Percentiles rank a stretch among this genome's conserved stretches.
These are phyloP conservation scores for Begonia masoniana DNA, from an alignment of 306 rosid species.

Conservation along the genomic window DNA sequence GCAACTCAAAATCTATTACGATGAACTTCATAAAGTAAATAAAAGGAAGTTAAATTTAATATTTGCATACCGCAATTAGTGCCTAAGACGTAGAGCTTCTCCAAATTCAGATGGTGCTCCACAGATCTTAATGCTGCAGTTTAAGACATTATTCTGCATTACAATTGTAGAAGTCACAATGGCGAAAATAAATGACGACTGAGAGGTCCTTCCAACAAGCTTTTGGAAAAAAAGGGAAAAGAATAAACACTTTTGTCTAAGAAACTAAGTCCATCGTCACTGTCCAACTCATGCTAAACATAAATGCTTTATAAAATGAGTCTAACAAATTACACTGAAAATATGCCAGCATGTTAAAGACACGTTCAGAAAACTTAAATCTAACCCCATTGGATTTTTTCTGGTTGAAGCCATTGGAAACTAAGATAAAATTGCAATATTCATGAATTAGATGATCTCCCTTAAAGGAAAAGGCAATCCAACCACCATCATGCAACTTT, in stretches of 20 bases:
- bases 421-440: too few species aligned
- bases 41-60: not conserved
- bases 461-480: too few species aligned
- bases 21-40: not conserved
- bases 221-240: too few species aligned
- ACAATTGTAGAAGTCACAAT: conserved; percentile 69
- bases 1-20: not conserved
- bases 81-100: conserved; percentile 91
- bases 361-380: not conserved
- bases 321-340: too few species aligned
- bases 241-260: too few species aligned
- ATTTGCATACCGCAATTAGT: conserved; percentile 79
- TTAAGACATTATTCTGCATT: conserved; percentile 95
- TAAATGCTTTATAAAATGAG: too few species aligned
- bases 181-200: conserved; percentile 20
- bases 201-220: conserved; percentile 2
- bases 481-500: not conserved
- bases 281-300: too few species aligned
- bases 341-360: not conserved
- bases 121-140: conserved; percentile 96
- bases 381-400: not conserved
- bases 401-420: not conserved
- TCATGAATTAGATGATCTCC: too few species aligned
- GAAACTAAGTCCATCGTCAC: too few species aligned
- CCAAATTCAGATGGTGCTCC: conserved; percentile 84